Percentiles rank a stretch among this genome's conserved stretches.
Conservation (phyloP, 768 basidiomycete species). For the Tylopilus rubrobrunneus region DNA sequence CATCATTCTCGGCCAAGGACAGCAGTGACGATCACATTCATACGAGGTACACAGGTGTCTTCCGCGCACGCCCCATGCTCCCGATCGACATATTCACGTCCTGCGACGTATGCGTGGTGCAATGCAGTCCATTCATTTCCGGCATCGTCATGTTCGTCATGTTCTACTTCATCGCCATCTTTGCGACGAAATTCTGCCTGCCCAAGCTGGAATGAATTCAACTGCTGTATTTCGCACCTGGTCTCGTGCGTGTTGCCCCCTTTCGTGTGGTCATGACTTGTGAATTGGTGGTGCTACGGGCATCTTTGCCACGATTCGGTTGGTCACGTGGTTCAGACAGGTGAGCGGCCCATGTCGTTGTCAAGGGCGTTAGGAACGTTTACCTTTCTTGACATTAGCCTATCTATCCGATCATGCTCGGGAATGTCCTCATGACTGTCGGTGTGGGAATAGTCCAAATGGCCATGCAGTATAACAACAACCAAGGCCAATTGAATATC, state of each 20-base stretch:
- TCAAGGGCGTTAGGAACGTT: background rate
- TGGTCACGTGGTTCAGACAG: conserved; percentile 37
- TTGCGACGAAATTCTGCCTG: too few species aligned
- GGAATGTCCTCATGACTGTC: conserved; percentile 36
- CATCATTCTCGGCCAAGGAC: too few species aligned
- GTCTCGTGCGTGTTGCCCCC: conserved; percentile 32
- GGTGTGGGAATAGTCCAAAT: conserved; percentile 41
- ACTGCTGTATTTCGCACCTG: conserved; percentile 50
- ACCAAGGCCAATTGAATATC: conserved; percentile 31
- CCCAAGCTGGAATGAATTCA: conserved; percentile 43
- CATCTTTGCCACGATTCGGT: conserved; percentile 23
- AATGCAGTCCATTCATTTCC: conserved; percentile 36
- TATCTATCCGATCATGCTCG: conserved; percentile 38
- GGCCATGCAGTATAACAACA: conserved; percentile 39
- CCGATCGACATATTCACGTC: conserved; percentile 43
- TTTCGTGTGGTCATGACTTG: background rate
- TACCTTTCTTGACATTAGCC: conserved; percentile 29
- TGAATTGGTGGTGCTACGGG: background rate
- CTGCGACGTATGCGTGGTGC: conserved; percentile 38
- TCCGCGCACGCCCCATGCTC: conserved; percentile 40
- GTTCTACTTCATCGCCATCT: conserved; percentile 54
- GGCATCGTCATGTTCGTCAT: conserved; percentile 50
- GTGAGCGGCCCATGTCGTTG: conserved; percentile 23
- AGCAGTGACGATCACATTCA: background rate
- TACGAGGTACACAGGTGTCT: conserved; percentile 11